Conservation (phyloP, 257 asterid species). For the Solanum virginianum region DNA sequence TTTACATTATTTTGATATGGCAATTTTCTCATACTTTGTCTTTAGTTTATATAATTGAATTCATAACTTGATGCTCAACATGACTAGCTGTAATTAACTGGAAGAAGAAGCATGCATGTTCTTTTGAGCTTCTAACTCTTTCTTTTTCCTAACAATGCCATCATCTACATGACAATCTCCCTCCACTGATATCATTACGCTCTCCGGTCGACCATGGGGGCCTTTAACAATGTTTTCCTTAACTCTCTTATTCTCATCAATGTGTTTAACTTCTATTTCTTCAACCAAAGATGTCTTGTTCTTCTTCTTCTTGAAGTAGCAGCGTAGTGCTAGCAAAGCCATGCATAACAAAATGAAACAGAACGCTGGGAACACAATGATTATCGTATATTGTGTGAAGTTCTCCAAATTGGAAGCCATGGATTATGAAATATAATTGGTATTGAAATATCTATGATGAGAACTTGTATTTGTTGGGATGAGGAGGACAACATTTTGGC, state of each 20-base stretch:
- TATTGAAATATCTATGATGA: not conserved
- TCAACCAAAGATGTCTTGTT: constrained; percentile 1
- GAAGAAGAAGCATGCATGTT: not conserved
- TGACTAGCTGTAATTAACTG: not conserved
- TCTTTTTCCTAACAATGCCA: constrained; percentile 27
- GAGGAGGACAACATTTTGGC: not conserved
- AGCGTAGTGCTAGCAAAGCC: constrained; percentile 24
- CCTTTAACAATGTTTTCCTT: constrained; percentile 30
- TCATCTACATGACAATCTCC: constrained; percentile 33
- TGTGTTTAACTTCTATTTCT: constrained; percentile 22
- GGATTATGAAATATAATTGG: constrained; percentile 3
- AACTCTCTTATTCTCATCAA: constrained; percentile 22
- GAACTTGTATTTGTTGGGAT: not conserved
- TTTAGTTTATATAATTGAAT: not conserved
- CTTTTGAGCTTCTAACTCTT: not conserved
- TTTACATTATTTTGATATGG: no score
- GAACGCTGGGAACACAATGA: constrained; percentile 22
- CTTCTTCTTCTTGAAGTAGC: constrained; percentile 25
- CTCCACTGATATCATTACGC: constrained; percentile 24
- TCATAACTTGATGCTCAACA: not conserved
- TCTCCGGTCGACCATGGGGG: constrained; percentile 18
- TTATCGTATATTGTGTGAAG: constrained; percentile 3
- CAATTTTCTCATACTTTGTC: not conserved
- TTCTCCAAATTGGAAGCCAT: not conserved
- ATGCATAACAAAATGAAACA: constrained; percentile 27